Base-by-base conservation (phyloP, 495 filamentous ascomycete genomes). In the Aspergillus kassunensis region DNA sequence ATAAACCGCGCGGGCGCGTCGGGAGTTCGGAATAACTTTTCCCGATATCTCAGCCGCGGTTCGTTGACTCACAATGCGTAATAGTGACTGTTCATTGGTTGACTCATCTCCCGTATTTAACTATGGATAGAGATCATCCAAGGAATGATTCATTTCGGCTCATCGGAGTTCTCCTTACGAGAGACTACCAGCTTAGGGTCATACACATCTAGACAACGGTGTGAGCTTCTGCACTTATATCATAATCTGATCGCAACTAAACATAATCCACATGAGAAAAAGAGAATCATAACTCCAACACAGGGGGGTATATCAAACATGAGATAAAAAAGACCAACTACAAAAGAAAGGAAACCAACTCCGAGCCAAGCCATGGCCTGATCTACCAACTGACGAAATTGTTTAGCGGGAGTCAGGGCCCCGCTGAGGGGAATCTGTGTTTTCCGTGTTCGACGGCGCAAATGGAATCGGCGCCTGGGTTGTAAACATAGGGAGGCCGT, bases 391-490 rank as follows among this genome's bases (percentile, higher is more conserved):
- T 18, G 34, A 46, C 29, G 20, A 41, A 30, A n/a, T 10, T 30
- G 3, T 9, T 20, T 10, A 33, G 7, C 37, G 31, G 21, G 11
- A 12, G 9, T 15, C 18, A 13, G 23, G n/a, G 20, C 19, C 29
- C 33, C 8, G 24, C 3, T 24, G 9, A 36, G 19, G 25, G 23
- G 29, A 23, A 37, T 43, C 15, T 6, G 52, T n/a, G 2, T 19
- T 44, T 25, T 33, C 27, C 6, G 34, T 15, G n/a, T 29, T 36
- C 20, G 63, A 43, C 31, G 66, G 52, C 0, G 68, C 69, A 62
- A 83, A 82, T 4, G 70, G 73, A 35, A 82, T 83, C 1, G 70
- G 66, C 4, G 72, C 71, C 23, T 62, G 79, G 0, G 77, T 68
- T 30, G 77, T 77, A 40, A 82, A 78, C 8, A 77, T 64, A 9